Conservation (phyloP, 2,329 filamentous ascomycete species). For the Claviceps capensis region DNA sequence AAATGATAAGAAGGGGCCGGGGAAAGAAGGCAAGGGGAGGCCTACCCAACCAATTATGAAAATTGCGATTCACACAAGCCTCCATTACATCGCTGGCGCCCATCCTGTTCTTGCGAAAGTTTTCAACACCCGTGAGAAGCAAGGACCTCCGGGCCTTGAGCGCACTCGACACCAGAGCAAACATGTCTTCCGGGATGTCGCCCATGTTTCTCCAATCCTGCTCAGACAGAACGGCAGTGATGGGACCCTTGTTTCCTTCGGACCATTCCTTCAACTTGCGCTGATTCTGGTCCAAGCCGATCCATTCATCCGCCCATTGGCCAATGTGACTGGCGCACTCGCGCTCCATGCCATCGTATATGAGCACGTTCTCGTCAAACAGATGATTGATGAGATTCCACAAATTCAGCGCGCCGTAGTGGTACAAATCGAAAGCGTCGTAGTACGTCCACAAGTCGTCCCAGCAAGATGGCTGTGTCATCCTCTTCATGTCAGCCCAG, state of each 20-base stretch:
- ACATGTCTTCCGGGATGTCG: conserved; percentile 15
- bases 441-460: conserved; percentile 34
- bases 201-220: conserved; percentile 17
- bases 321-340: conserved; percentile 17
- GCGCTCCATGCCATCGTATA: conserved; percentile 15
- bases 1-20: background rate
- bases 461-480: conserved; percentile 19
- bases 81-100: conserved; percentile 12
- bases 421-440: conserved; percentile 33
- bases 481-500: conserved; percentile 21
- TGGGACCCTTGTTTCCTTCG: conserved; percentile 5
- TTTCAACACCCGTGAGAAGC: conserved; percentile 10
- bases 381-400: conserved; percentile 31
- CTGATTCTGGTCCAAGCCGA: conserved; percentile 15
- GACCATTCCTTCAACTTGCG: conserved; percentile 18
- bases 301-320: conserved; percentile 25
- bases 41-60: conserved; percentile 26
- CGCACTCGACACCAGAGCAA: conserved; percentile 19
- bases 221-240: conserved; percentile 15
- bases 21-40: background rate
- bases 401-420: conserved; percentile 32
- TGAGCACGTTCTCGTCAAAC: conserved; percentile 24
- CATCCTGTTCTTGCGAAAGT: conserved; percentile 4
- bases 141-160: conserved; percentile 18
- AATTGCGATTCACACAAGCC: conserved; percentile 12